These are phyloP conservation scores for Nannochloropsis salina DNA, from an alignment of 108 stramenopile species.

Conservation along the genomic window DNA sequence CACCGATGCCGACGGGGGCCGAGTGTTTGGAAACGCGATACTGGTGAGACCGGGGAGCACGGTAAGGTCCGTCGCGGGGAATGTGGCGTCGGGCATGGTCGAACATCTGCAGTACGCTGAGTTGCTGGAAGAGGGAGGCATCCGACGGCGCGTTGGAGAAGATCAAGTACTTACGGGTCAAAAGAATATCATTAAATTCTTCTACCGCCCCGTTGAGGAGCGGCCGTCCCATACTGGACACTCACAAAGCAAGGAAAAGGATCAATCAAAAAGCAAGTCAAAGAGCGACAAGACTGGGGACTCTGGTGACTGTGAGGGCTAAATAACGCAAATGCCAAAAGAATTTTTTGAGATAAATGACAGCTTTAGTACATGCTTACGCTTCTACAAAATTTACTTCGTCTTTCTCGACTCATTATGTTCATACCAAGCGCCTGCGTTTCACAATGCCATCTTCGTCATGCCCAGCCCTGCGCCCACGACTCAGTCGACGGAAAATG, in stretches of 20 bases:
- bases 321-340: too few relatives aligned
- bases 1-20: background rate
- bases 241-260: background rate
- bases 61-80: background rate
- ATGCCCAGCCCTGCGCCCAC: background rate
- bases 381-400: too few relatives aligned
- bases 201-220: background rate
- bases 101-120: constrained; percentile 1
- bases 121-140: background rate
- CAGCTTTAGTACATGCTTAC: too few relatives aligned
- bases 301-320: too few relatives aligned
- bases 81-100: background rate
- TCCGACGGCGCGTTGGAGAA: background rate
- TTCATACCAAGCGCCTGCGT: background rate
- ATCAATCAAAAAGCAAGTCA: background rate
- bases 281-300: background rate
- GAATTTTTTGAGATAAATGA: too few relatives aligned
- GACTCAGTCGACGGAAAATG: background rate
- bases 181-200: constrained; percentile 5
- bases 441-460: background rate
- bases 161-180: background rate
- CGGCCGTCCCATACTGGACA: background rate
- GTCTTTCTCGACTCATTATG: background rate
- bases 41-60: background rate
- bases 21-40: background rate